Conservation (phyloP, 2,329 filamentous ascomycete species). For the Aspergillus quadricinctus region DNA sequence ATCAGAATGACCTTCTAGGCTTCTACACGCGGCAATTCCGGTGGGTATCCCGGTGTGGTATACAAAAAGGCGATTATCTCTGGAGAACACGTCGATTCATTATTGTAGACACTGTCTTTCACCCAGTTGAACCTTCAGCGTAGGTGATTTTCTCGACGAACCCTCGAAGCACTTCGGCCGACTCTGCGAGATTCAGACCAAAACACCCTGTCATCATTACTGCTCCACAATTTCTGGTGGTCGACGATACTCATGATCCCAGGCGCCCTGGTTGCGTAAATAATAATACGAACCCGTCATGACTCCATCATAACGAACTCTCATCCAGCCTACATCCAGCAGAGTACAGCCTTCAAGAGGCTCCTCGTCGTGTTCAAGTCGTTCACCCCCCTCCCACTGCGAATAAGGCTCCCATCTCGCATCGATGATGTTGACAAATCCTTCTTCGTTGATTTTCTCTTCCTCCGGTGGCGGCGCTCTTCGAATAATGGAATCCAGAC, state of each 20-base stretch:
- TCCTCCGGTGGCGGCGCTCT: not conserved
- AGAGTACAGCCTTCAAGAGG: conserved; percentile 11
- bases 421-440: not conserved
- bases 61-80: too few species aligned
- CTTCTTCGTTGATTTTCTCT: not conserved
- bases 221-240: not conserved
- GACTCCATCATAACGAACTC: conserved; percentile 3
- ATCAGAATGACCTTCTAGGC: too few species aligned
- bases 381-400: not conserved
- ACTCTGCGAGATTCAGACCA: too few species aligned
- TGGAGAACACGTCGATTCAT: too few species aligned
- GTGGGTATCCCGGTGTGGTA: too few species aligned
- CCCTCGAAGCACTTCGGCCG: too few species aligned
- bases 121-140: too few species aligned
- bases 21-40: too few species aligned
- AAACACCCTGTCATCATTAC: not conserved
- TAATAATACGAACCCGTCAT: conserved; percentile 2
- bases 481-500: not conserved
- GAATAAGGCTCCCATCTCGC: not conserved
- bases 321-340: conserved; percentile 17
- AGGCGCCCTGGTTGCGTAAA: conserved; percentile 4
- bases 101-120: too few species aligned
- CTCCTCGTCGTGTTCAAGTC: not conserved
- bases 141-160: too few species aligned
- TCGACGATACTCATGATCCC: conserved; percentile 6